Conservation (phyloP, 2,329 filamentous ascomycete species). For the Pleurostoma richardsiae region DNA sequence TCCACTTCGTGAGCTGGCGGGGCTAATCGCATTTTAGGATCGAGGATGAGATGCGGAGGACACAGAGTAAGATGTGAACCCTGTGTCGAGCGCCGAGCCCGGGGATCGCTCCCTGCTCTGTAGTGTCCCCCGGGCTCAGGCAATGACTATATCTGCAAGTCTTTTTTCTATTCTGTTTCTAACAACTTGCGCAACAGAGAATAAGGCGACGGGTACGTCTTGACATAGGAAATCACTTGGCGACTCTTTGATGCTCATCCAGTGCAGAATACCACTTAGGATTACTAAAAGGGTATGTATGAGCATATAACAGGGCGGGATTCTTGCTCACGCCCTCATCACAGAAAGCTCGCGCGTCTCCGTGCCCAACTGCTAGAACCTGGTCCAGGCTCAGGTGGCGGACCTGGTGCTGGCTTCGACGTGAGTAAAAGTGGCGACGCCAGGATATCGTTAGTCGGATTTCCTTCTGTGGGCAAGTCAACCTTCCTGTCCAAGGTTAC, state of each 20-base stretch:
- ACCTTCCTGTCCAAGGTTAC: constrained; percentile 99
- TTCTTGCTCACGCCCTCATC: not conserved
- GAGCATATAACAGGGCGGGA: not conserved
- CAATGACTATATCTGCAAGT: no score
- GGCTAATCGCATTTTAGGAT: constrained; percentile 59
- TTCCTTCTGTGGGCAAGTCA: constrained; percentile 97
- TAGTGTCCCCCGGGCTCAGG: no score
- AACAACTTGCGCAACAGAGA: constrained; percentile 55
- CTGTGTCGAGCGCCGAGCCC: no score
- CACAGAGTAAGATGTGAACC: constrained; percentile 69
- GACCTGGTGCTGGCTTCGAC: constrained; percentile 80
- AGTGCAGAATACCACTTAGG: constrained; percentile 90
- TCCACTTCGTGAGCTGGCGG: constrained; percentile 12
- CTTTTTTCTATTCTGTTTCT: no score
- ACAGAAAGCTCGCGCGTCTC: constrained; percentile 89
- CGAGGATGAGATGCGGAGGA: constrained; percentile 98
- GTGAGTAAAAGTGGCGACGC: constrained; percentile 97
- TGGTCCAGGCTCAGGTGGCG: constrained; percentile 69
- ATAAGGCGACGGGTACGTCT: constrained; percentile 90
- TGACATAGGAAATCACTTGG: not conserved
- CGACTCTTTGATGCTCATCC: no score
- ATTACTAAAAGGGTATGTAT: constrained; percentile 82
- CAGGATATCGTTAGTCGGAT: constrained; percentile 94
- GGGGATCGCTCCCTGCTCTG: no score
- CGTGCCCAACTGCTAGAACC: constrained; percentile 93